Base-by-base conservation (phyloP, 371 early-diverging fungal species). In the Mortierella sp. region DNA sequence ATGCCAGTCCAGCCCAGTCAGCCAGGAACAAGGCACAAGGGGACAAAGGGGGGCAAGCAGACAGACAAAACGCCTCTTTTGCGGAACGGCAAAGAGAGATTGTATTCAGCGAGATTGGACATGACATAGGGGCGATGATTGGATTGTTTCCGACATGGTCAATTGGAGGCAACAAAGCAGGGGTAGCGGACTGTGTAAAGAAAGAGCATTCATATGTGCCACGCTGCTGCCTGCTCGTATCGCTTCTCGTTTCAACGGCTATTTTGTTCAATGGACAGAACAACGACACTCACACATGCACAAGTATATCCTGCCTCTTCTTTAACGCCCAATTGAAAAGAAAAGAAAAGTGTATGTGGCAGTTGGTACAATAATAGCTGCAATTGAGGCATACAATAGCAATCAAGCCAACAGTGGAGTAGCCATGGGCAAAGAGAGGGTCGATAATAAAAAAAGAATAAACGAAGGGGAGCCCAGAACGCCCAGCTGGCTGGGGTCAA, bases 371-470 rank as follows among this genome's bases (percentile, higher is more conserved):
- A 50, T 50, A 50, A 16, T 11, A 50, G 13, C 50, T 40, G 16
- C 50, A 50, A 50, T 16, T 16, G 50, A 50, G 16, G 50, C 50
- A 50, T 50, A 46, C 48, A 46, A 46, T 46, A 46, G 48, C 59
- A 31, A 57, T 14, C 28, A 0, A 59, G 34, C 61, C 61, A 40
- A 40, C 43, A 40, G 43, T 40, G 6, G 43, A 40, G 43, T 40
- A 6, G 4, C 2, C 4, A 2, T 6, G 6, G 2, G 6, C 4
- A 61, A 21, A 64, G 24, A 10, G 10, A 48, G 14, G 19, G 48
- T 26, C 61, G 28, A 19, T 3, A 37, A 46, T 43, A 71, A 31
- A 71, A 28, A 71, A 48, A 71, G 71, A 71, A 48, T n/a, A 51
- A 31, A 50, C 31, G 31, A 37, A 72, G 21, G 54, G 51, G 53